Evolutionary conservation across 2,329 filamentous ascomycete species (phyloP).

Genomic region (Ophiobolus disseminans): DNA sequence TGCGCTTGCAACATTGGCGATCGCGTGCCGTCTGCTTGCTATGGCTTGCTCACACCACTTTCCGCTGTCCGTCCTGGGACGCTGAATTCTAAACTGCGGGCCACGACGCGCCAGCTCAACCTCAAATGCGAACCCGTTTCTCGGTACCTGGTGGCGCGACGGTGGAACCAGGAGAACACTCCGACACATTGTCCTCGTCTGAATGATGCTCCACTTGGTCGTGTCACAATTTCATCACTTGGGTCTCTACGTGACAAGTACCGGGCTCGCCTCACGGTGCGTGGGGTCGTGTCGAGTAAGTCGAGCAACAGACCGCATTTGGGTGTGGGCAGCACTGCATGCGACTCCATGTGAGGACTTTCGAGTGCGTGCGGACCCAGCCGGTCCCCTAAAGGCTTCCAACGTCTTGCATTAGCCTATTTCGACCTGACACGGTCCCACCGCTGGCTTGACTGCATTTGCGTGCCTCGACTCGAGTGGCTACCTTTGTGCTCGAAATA

Average conservation of each 20-base stretch:
- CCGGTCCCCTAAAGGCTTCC: conserved; percentile 18
- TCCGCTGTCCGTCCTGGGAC: conserved; percentile 2
- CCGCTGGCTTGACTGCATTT: conserved; percentile 17
- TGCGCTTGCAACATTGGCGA: conserved; percentile 17
- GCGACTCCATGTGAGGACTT: neutral
- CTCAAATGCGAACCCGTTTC: conserved; percentile 28
- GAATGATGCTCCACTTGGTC: too few relatives aligned
- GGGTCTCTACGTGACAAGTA: neutral
- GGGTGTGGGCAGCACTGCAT: neutral
- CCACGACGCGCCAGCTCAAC: conserved; percentile 27
- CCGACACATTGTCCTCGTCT: conserved; percentile 24
- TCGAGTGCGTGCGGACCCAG: neutral
- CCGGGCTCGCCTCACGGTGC: conserved; percentile 4
- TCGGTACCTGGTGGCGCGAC: conserved; percentile 22
- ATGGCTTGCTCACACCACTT: conserved; percentile 5
- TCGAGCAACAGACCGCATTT: neutral
- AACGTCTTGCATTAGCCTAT: conserved; percentile 47
- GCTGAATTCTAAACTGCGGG: conserved; percentile 42
- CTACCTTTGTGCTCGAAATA: conserved; percentile 4
- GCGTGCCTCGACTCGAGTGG: conserved; percentile 14
- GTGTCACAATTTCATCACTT: neutral
- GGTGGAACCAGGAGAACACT: conserved; percentile 27
- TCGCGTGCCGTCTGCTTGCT: conserved; percentile 19
- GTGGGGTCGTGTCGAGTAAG: conserved; percentile 17
- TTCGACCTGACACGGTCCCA: conserved; percentile 43